These are phyloP conservation scores for Aspergillus ochraceus DNA, from an alignment of 2,329 filamentous ascomycete genomes.

Conservation along the genomic window DNA sequence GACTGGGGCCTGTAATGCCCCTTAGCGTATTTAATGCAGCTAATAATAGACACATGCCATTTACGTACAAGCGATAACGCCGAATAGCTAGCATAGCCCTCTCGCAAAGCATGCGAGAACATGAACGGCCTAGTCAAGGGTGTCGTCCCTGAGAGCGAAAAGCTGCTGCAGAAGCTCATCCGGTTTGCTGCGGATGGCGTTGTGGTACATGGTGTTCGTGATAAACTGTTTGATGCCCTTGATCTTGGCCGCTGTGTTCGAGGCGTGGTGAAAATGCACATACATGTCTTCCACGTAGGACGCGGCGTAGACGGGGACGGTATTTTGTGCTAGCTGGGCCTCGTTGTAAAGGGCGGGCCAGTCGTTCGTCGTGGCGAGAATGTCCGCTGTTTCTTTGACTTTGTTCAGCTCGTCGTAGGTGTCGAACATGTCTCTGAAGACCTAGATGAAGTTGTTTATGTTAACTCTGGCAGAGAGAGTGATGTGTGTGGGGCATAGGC, in stretches of 20 bases:
- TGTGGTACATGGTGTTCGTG: constrained; percentile 86
- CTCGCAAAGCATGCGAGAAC: neutral
- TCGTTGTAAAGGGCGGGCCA: constrained; percentile 80
- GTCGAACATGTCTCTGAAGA: constrained; percentile 82
- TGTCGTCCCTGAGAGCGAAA: constrained; percentile 73
- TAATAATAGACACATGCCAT: neutral
- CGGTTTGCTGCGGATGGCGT: constrained; percentile 70
- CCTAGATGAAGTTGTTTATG: constrained; percentile 32
- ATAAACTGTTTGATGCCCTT: constrained; percentile 76
- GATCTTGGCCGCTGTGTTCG: constrained; percentile 72
- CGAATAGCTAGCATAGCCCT: neutral
- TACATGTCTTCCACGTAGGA: constrained; percentile 90
- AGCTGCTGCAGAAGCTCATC: constrained; percentile 76
- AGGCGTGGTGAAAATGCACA: constrained; percentile 74
- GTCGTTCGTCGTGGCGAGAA: constrained; percentile 65
- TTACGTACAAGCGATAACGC: neutral
- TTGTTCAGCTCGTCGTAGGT: constrained; percentile 73
- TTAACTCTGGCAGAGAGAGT: neutral
- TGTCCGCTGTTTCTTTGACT: constrained; percentile 67
- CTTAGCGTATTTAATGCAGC: no score
- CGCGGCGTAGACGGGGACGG: constrained; percentile 82
- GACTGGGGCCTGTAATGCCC: neutral
- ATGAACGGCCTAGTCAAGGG: constrained; percentile 50
- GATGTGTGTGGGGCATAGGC: neutral
- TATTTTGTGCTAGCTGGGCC: constrained; percentile 70